Percentiles rank a stretch among this genome's conserved stretches.
Evolutionary conservation across 1,139 yeast species (phyloP).

Genomic region (Geotrichum fermentans): DNA sequence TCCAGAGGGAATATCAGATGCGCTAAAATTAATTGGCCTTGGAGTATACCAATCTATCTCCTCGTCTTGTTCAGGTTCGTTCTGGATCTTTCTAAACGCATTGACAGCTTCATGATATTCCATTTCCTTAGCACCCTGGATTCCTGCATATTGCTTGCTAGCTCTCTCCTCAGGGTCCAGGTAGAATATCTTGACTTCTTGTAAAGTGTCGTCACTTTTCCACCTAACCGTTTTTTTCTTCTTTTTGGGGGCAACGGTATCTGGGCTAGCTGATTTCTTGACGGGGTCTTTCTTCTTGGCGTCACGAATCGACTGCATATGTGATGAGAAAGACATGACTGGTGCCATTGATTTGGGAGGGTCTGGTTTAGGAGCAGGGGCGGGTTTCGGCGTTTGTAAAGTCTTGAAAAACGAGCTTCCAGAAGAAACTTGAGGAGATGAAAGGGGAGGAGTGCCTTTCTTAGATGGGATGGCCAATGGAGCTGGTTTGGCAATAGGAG

Average conservation of each 20-base stretch:
- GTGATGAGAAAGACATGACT: constrained; percentile 22
- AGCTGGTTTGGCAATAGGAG: constrained; percentile 9
- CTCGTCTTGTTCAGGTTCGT: constrained; percentile 28
- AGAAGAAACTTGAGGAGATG: constrained; percentile 1
- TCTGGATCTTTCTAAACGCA: constrained; percentile 20
- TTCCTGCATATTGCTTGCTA: constrained; percentile 34
- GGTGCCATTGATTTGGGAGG: constrained; percentile 20
- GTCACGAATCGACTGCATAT: constrained; percentile 22
- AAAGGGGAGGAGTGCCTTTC: constrained; percentile 10
- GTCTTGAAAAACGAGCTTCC: constrained; percentile 26
- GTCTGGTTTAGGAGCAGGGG: constrained; percentile 7
- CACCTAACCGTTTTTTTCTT: constrained; percentile 37
- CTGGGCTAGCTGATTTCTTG: constrained; percentile 5
- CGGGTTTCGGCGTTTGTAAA: constrained; percentile 19
- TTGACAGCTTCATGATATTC: constrained; percentile 35
- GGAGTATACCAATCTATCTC: constrained; percentile 36
- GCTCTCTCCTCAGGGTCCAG: constrained; percentile 41
- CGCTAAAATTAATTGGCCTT: constrained; percentile 26
- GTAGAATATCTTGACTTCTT: constrained; percentile 43
- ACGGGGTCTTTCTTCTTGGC: constrained; percentile 14
- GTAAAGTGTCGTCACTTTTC: constrained; percentile 38
- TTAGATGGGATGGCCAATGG: constrained; percentile 7
- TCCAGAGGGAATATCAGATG: constrained; percentile 15
- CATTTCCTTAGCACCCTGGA: constrained; percentile 29
- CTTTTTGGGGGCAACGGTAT: constrained; percentile 22